Conservation (phyloP, 1,284 basidiomycete genomes). For the Cutaneotrichosporon spelunceum region DNA sequence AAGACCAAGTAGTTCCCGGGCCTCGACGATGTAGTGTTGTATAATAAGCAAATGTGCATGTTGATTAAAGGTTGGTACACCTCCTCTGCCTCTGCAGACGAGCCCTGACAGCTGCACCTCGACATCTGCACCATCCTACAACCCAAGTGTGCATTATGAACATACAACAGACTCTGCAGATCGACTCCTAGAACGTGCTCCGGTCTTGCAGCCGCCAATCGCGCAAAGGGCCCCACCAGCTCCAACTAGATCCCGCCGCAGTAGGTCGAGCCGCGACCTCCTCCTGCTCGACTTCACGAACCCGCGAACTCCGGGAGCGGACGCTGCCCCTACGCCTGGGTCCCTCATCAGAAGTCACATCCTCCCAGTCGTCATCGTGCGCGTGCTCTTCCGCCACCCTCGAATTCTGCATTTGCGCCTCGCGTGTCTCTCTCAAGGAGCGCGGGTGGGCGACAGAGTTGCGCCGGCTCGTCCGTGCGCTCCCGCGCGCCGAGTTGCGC, state of each 20-base stretch:
- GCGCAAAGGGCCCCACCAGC: slow-evolving; percentile 50
- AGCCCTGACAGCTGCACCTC: neutral
- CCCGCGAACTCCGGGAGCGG: neutral
- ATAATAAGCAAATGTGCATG: neutral
- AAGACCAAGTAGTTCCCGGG: slow-evolving; percentile 12
- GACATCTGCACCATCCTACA: neutral
- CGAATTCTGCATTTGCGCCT: neutral
- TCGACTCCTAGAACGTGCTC: slow-evolving; percentile 21
- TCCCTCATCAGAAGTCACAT: slow-evolving; percentile 10
- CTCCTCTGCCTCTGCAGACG: neutral
- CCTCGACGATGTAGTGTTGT: neutral
- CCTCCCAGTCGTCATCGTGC: slow-evolving; percentile 16
- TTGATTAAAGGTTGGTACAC: neutral
- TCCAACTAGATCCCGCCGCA: slow-evolving; percentile 30
- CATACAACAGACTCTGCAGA: slow-evolving; percentile 2
- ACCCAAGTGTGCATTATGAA: slow-evolving; percentile 5
- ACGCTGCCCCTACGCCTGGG: neutral
- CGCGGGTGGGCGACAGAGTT: neutral
- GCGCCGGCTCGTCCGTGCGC: neutral
- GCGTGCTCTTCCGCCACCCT: neutral
- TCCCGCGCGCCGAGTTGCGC: neutral
- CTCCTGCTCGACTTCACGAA: neutral
- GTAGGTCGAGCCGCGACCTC: neutral
- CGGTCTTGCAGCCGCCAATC: slow-evolving; percentile 45
- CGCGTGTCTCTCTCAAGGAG: neutral